Conservation (phyloP, 495 filamentous ascomycete species). For the Evernia prunastri region DNA sequence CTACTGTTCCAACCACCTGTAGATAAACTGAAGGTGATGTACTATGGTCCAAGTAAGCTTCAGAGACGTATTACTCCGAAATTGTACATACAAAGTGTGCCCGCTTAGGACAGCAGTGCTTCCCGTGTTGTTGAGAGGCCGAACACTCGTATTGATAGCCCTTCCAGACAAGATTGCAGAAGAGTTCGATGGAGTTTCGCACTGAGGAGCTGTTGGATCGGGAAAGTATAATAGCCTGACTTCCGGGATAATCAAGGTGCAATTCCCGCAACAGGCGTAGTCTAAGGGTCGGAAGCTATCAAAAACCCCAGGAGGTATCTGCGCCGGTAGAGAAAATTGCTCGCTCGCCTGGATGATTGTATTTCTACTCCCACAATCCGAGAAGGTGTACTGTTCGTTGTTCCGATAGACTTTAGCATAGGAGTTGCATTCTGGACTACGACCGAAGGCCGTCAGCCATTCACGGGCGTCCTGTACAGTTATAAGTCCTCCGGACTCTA, state of each 20-base stretch:
- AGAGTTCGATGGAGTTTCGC: neutral
- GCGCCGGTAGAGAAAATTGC: neutral
- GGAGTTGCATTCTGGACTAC: neutral
- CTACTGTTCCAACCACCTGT: neutral
- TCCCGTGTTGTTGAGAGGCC: neutral
- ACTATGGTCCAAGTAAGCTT: neutral
- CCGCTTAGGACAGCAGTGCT: neutral
- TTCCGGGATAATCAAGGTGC: neutral
- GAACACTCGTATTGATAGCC: neutral
- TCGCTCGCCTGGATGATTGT: neutral
- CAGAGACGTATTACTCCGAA: neutral
- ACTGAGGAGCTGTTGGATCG: neutral
- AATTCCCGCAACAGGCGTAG: neutral
- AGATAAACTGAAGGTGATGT: constrained; percentile 1
- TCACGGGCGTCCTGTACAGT: neutral
- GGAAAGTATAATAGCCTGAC: constrained; percentile 1
- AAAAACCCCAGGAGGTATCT: neutral
- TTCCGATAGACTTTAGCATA: neutral
- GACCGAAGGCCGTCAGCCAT: neutral
- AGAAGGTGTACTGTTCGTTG: neutral
- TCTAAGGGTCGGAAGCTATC: neutral
- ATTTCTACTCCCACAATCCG: neutral
- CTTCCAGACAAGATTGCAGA: neutral
- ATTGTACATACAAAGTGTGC: constrained; percentile 1
- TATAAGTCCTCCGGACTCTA: neutral